A percentile compares a stretch with the other conserved stretches of the same genome.
phyloP scores from a whole-genome alignment of 805 yeast species.

The Debaryomyces castellii region DNA sequence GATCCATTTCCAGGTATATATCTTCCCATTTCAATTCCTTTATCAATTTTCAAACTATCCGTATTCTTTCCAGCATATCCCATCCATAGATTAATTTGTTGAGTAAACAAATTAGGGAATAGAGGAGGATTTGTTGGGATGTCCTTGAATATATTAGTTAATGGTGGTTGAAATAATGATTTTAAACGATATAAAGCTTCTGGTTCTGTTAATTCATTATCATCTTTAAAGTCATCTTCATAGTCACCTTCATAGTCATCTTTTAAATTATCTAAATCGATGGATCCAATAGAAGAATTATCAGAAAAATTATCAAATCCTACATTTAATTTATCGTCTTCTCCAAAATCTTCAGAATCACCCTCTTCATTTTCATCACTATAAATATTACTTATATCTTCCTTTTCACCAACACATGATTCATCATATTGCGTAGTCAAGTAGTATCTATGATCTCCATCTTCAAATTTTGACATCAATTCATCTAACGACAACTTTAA shows the following conservation, averaged over 20 bases:
- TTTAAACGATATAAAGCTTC: constrained; percentile 32
- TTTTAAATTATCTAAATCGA: constrained; percentile 43
- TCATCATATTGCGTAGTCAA: constrained; percentile 69
- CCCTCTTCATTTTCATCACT: constrained; percentile 14
- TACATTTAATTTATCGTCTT: background rate
- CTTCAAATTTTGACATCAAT: constrained; percentile 41
- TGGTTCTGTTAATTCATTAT: constrained; percentile 19
- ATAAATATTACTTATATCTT: constrained; percentile 12
- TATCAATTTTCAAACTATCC: constrained; percentile 9
- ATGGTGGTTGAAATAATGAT: constrained; percentile 62
- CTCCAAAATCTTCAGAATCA: constrained; percentile 5
- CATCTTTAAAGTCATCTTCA: constrained; percentile 22
- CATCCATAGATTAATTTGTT: constrained; percentile 76
- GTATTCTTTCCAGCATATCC: constrained; percentile 39
- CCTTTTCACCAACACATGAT: constrained; percentile 7
- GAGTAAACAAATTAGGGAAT: constrained; percentile 51
- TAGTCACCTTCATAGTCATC: constrained; percentile 50
- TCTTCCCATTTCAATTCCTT: constrained; percentile 44
- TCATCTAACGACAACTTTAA: constrained; percentile 49
- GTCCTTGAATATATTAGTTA: constrained; percentile 37
- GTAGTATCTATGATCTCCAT: constrained; percentile 50
- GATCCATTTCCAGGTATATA: constrained; percentile 56
- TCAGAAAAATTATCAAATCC: constrained; percentile 6
- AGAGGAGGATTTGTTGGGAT: constrained; percentile 41
- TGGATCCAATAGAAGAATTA: constrained; percentile 33